phyloP scores from a whole-genome alignment of 345 rosid species.

The Turritis glabra region DNA sequence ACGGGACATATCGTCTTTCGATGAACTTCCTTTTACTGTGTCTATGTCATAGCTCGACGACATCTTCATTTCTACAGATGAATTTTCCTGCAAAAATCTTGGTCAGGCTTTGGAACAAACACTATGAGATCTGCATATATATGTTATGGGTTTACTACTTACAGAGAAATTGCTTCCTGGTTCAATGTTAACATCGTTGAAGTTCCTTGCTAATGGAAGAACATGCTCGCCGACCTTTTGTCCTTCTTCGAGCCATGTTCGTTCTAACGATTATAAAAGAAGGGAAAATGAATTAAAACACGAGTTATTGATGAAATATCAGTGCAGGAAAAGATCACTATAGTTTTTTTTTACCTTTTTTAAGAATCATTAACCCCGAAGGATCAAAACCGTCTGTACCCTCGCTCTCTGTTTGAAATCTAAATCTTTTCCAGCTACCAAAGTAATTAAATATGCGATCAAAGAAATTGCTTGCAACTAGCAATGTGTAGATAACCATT shows the following conservation, averaged over 20 bases:
- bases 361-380: conserved; percentile 86
- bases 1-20: conserved; percentile 63
- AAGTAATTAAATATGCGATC: conserved; percentile 83
- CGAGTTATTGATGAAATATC: neutral
- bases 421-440: conserved; percentile 92
- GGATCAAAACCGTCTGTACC: conserved; percentile 93
- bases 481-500: conserved; percentile 88
- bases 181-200: conserved; percentile 72
- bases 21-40: conserved; percentile 46
- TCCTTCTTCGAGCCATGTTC: conserved; percentile 91
- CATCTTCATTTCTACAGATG: conserved; percentile 69
- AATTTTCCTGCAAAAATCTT: conserved; percentile 49
- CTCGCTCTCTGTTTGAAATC: conserved; percentile 81
- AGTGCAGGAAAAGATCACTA: neutral
- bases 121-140: neutral
- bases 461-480: conserved; percentile 95
- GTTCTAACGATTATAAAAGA: conserved; percentile 47
- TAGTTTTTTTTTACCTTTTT: conserved; percentile 55
- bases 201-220: conserved; percentile 88
- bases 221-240: conserved; percentile 84
- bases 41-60: conserved; percentile 44
- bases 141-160: conserved; percentile 24
- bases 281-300: neutral
- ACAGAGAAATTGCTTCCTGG: conserved; percentile 51
- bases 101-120: conserved; percentile 11